Conservation (phyloP, 164 flowering plant genomes). For the Kalanchoe fedtschenkoi region DNA sequence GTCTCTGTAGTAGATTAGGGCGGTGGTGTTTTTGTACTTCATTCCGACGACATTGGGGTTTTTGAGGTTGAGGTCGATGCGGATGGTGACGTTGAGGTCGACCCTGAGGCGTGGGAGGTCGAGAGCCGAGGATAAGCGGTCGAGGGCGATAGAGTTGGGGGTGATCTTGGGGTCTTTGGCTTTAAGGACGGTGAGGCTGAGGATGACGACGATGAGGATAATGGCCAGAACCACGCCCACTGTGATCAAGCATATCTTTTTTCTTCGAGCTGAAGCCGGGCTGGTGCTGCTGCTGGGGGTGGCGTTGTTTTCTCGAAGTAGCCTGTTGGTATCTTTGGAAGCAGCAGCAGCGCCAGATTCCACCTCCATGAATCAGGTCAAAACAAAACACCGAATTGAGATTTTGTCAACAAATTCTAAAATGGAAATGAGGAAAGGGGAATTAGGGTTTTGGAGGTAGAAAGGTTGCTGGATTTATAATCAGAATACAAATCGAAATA, state of each 20-base stretch:
- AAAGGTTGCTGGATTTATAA: neutral
- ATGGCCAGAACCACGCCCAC: constrained; percentile 4
- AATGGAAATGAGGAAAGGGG: no score
- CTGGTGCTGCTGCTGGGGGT: no score
- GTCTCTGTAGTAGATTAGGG: constrained; percentile 42
- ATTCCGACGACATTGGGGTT: constrained; percentile 70
- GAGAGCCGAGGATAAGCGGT: constrained; percentile 22
- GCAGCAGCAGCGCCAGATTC: no score
- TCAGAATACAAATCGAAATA: no score
- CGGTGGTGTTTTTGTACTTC: constrained; percentile 35
- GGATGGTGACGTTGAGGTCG: constrained; percentile 41
- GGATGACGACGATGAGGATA: constrained; percentile 27
- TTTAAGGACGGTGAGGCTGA: constrained; percentile 62
- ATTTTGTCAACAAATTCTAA: no score
- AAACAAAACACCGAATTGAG: neutral
- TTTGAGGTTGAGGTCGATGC: constrained; percentile 27
- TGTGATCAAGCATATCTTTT: constrained; percentile 16
- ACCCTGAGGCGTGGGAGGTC: constrained; percentile 21
- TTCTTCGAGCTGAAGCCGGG: no score
- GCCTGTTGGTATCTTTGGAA: neutral
- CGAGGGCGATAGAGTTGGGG: constrained; percentile 28
- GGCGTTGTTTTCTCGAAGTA: neutral
- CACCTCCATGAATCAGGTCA: neutral
- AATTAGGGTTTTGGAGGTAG: no score
- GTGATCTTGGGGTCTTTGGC: constrained; percentile 39